Evolutionary conservation across 2,329 filamentous ascomycete genomes (phyloP).

Genomic region (Pseudogymnoascus sp.): DNA sequence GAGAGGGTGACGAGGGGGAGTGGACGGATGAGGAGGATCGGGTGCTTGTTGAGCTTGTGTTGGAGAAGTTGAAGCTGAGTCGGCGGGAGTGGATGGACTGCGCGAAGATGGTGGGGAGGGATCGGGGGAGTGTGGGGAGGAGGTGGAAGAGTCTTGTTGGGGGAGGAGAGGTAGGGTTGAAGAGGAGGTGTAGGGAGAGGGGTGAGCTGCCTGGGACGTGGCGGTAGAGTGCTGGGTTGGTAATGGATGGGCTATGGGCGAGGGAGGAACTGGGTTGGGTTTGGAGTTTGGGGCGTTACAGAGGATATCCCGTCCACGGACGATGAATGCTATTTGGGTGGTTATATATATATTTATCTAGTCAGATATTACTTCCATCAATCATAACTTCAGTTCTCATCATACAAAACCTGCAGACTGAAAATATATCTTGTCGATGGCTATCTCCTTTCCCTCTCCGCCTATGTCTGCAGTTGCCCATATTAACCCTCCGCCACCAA

Average conservation of each 20-base stretch:
- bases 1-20: conserved; percentile 35
- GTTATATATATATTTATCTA: neutral
- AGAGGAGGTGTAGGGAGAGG: conserved; percentile 38
- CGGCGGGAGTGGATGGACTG: conserved; percentile 63
- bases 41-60: conserved; percentile 58
- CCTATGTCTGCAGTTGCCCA: neutral
- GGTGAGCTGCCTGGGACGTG: conserved; percentile 48
- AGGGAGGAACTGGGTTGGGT: neutral
- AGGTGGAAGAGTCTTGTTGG: conserved; percentile 58
- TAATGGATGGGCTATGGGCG: neutral
- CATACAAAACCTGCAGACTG: neutral
- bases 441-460: neutral
- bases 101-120: conserved; percentile 54
- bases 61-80: conserved; percentile 58
- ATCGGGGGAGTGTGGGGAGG: conserved; percentile 47
- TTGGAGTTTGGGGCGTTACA: neutral
- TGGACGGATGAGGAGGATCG: conserved; percentile 60
- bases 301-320: conserved; percentile 4
- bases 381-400: neutral
- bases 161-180: conserved; percentile 53
- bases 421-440: neutral
- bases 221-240: conserved; percentile 31
- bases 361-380: conserved; percentile 1
- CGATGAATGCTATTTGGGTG: conserved; percentile 1
- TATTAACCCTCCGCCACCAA: neutral